Evolutionary conservation across 2,329 filamentous ascomycete genomes (phyloP).

Genomic region (Talaromyces sp.): DNA sequence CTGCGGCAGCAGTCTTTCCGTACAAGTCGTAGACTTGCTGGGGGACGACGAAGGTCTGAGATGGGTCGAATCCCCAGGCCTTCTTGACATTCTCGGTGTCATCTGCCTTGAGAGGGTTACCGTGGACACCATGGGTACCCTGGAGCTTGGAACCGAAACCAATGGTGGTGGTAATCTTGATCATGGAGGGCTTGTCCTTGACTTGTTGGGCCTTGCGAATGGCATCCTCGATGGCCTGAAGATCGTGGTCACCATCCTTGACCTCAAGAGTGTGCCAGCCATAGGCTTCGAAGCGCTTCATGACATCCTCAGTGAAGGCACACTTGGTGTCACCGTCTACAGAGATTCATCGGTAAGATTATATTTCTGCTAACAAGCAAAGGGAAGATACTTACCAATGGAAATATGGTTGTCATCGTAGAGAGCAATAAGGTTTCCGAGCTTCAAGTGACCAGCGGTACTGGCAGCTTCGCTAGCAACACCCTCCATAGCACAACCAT

Average conservation of each 20-base stretch:
- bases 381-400: slow-evolving; percentile 50
- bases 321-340: slow-evolving; percentile 92
- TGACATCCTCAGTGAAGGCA: slow-evolving; percentile 94
- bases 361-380: background rate
- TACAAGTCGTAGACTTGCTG: slow-evolving; percentile 92
- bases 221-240: slow-evolving; percentile 80
- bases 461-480: slow-evolving; percentile 89
- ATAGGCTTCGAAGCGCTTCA: slow-evolving; percentile 92
- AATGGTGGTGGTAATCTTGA: slow-evolving; percentile 96
- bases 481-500: slow-evolving; percentile 98
- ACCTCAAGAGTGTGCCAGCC: slow-evolving; percentile 90
- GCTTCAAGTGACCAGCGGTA: slow-evolving; percentile 89
- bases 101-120: slow-evolving; percentile 89
- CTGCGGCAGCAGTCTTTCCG: slow-evolving; percentile 75
- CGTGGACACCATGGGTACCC: slow-evolving; percentile 94
- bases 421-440: slow-evolving; percentile 94
- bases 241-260: slow-evolving; percentile 80
- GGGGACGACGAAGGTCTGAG: slow-evolving; percentile 86
- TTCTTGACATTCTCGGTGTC: slow-evolving; percentile 90
- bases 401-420: slow-evolving; percentile 99
- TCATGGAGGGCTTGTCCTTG: slow-evolving; percentile 93
- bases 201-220: slow-evolving; percentile 79
- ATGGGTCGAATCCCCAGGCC: slow-evolving; percentile 94
- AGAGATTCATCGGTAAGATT: slow-evolving; percentile 11
- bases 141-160: slow-evolving; percentile 90